Conservation (phyloP, 345 rosid species). For the Euphorbia lathyris region DNA sequence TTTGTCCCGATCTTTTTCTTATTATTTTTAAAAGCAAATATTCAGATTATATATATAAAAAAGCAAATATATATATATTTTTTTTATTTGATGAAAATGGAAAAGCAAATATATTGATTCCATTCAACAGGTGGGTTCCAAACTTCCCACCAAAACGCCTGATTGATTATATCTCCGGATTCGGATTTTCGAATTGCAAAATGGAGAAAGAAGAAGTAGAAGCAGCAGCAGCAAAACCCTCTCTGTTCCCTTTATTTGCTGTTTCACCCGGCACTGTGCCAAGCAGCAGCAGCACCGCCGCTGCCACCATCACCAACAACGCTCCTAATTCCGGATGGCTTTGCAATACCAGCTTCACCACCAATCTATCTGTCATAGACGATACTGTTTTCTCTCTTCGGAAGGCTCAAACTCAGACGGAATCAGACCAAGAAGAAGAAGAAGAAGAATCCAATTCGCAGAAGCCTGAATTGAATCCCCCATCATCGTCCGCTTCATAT, state of each 20-base stretch:
- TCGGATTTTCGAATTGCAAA: too few relatives aligned
- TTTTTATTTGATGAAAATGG: too few relatives aligned
- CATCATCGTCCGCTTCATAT: slow-evolving; percentile 30
- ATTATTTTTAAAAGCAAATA: too few relatives aligned
- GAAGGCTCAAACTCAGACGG: slow-evolving; percentile 6
- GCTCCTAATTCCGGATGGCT: slow-evolving; percentile 57
- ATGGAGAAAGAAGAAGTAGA: slow-evolving; percentile 10
- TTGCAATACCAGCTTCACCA: slow-evolving; percentile 76
- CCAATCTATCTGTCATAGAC: slow-evolving; percentile 57
- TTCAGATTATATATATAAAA: not conserved
- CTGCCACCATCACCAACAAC: slow-evolving; percentile 20
- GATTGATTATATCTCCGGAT: too few relatives aligned
- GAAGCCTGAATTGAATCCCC: slow-evolving; percentile 1
- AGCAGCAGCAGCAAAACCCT: not conserved
- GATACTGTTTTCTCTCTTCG: slow-evolving; percentile 41
- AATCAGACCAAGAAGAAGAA: slow-evolving; percentile 41
- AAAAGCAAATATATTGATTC: too few relatives aligned
- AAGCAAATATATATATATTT: too few relatives aligned
- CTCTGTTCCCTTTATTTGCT: slow-evolving; percentile 45
- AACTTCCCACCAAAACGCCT: not conserved
- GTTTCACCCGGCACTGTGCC: slow-evolving; percentile 20
- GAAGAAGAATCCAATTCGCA: not conserved
- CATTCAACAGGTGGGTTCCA: not conserved
- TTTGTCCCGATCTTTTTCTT: too few relatives aligned
- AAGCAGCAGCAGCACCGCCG: not conserved